These are phyloP conservation scores for Rhizophagus clarus DNA, from an alignment of 192 early-diverging fungal genomes.

Conservation along the genomic window DNA sequence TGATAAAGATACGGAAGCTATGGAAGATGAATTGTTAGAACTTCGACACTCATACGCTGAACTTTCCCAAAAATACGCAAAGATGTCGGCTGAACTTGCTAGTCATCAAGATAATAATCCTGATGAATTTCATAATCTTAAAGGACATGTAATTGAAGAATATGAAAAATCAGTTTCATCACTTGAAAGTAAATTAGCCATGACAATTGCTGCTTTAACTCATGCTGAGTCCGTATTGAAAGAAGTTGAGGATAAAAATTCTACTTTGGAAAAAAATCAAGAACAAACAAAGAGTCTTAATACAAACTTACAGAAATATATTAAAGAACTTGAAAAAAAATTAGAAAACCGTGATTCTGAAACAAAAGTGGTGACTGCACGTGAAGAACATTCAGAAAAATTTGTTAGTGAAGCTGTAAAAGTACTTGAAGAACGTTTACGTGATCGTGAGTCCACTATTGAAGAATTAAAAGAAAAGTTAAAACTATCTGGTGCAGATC, in stretches of 20 bases:
- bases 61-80: constrained; percentile 20
- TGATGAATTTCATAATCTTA: not conserved
- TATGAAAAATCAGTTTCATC: constrained; percentile 64
- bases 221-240: constrained; percentile 55
- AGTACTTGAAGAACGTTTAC: not conserved
- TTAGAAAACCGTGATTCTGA: not conserved
- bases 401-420: constrained; percentile 7
- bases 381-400: not conserved
- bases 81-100: constrained; percentile 11
- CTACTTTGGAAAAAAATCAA: not conserved
- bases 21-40: constrained; percentile 52
- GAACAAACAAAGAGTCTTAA: constrained; percentile 1
- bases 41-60: constrained; percentile 27
- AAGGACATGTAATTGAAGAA: constrained; percentile 52
- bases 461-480: constrained; percentile 7
- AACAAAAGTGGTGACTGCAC: not conserved
- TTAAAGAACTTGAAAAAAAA: constrained; percentile 22
- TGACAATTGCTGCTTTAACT: constrained; percentile 57
- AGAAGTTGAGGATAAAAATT: constrained; percentile 55
- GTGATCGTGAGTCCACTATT: not conserved
- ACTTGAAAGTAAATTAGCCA: constrained; percentile 60
- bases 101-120: constrained; percentile 26
- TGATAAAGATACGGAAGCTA: constrained; percentile 27
- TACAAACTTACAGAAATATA: not conserved
- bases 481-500: not conserved